Conservation (phyloP, 495 filamentous ascomycete species). For the Aspergillus hancockii region DNA sequence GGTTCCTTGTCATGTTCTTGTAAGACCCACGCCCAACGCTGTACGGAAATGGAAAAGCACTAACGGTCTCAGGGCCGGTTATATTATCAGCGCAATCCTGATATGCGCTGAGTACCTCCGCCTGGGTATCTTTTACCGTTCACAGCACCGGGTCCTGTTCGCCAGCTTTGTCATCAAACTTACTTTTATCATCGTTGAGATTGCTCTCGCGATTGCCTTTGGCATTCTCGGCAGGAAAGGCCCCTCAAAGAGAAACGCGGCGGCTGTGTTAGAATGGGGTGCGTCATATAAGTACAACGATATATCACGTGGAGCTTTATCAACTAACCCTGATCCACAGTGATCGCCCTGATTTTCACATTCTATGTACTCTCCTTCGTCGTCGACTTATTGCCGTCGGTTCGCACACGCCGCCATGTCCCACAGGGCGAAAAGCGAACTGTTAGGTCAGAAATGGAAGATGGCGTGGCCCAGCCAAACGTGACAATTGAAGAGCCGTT, state of each 20-base stretch:
- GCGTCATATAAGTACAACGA: slow-evolving; percentile 12
- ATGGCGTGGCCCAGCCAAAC: not conserved
- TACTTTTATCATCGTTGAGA: slow-evolving; percentile 74
- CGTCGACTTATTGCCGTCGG: slow-evolving; percentile 82
- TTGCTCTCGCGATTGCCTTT: slow-evolving; percentile 71
- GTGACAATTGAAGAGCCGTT: slow-evolving; percentile 39
- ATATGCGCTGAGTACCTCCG: slow-evolving; percentile 87
- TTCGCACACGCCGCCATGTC: slow-evolving; percentile 58
- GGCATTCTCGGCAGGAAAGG: slow-evolving; percentile 37
- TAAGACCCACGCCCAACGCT: slow-evolving; percentile 34
- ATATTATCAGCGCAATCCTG: slow-evolving; percentile 77
- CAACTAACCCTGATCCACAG: slow-evolving; percentile 25
- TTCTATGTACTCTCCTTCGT: slow-evolving; percentile 88
- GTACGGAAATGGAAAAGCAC: slow-evolving; percentile 4
- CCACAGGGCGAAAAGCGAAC: slow-evolving; percentile 46
- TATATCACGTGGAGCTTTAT: not conserved
- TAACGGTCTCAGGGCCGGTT: slow-evolving; percentile 37
- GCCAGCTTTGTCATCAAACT: slow-evolving; percentile 82
- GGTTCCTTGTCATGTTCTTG: slow-evolving; percentile 84
- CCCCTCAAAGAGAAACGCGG: slow-evolving; percentile 50
- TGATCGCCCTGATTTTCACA: slow-evolving; percentile 86
- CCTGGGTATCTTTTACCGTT: slow-evolving; percentile 72
- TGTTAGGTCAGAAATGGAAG: slow-evolving; percentile 13
- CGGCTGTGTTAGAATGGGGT: slow-evolving; percentile 73
- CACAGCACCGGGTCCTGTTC: slow-evolving; percentile 67